Conservation (phyloP, 2,329 filamentous ascomycete genomes). For the Stemphylium vesicarium region DNA sequence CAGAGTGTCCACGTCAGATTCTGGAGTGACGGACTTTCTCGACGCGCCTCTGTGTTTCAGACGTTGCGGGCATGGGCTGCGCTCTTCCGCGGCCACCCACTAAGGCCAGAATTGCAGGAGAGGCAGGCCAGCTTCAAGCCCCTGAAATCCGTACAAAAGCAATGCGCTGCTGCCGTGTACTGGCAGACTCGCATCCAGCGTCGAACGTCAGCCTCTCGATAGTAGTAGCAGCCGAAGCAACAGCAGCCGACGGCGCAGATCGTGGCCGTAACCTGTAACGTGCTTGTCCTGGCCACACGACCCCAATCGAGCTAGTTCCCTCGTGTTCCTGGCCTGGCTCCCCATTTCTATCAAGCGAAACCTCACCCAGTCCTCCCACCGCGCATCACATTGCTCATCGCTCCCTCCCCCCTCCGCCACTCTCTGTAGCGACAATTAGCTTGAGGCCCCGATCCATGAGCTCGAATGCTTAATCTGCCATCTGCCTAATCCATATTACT, state of each 20-base stretch:
- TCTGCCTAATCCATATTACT: conserved; percentile 46
- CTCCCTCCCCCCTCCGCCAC: conserved; percentile 15
- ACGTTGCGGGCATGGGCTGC: conserved; percentile 17
- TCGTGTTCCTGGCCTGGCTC: conserved; percentile 19
- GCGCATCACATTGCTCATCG: conserved; percentile 16
- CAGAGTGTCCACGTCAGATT: conserved; percentile 41
- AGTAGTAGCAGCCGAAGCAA: conserved; percentile 3
- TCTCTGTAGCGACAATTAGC: conserved; percentile 9
- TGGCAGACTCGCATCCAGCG: neutral
- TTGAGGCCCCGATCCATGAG: conserved; percentile 31
- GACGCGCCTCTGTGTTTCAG: conserved; percentile 45
- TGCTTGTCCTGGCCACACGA: conserved; percentile 14
- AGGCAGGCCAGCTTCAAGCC: conserved; percentile 1
- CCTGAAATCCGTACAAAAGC: conserved; percentile 26
- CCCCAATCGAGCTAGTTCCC: conserved; percentile 12
- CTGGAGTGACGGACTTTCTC: conserved; percentile 23
- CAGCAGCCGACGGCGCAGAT: conserved; percentile 4
- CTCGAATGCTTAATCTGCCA: conserved; percentile 37
- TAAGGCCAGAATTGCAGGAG: conserved; percentile 16
- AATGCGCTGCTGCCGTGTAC: conserved; percentile 13
- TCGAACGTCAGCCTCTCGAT: too few species aligned
- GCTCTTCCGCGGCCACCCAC: conserved; percentile 27
- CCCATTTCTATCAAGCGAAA: conserved; percentile 27
- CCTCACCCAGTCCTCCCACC: conserved; percentile 12
- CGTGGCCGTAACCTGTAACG: conserved; percentile 28